These are phyloP conservation scores for Hemerocallis citrina DNA, from an alignment of 106 monocot genomes.

Conservation along the genomic window DNA sequence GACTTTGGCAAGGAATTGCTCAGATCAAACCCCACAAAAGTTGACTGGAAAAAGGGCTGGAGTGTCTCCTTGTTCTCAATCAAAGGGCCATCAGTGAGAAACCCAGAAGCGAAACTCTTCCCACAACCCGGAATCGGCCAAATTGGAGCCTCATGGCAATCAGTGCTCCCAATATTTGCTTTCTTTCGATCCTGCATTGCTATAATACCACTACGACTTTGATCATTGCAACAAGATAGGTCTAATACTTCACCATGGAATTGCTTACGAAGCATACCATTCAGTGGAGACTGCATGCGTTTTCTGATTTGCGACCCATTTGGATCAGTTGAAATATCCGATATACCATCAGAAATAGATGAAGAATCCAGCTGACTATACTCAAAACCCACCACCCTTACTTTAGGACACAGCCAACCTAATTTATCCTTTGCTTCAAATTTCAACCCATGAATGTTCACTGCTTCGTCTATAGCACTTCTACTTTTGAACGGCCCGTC, in stretches of 20 bases:
- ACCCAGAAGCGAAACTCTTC: slow-evolving; percentile 9
- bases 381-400: slow-evolving; percentile 77
- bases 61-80: slow-evolving; percentile 40
- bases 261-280: slow-evolving; percentile 33
- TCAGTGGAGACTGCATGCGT: slow-evolving; percentile 63
- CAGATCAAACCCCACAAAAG: slow-evolving; percentile 2
- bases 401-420: slow-evolving; percentile 14
- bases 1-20: slow-evolving; percentile 2
- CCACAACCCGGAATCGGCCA: neutral
- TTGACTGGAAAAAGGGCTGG: slow-evolving; percentile 11
- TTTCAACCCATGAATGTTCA: slow-evolving; percentile 33
- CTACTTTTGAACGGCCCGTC: slow-evolving; percentile 19
- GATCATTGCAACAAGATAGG: slow-evolving; percentile 23
- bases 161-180: slow-evolving; percentile 33
- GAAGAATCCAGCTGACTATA: slow-evolving; percentile 18
- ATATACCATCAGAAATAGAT: neutral
- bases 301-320: slow-evolving; percentile 49
- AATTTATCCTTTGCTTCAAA: slow-evolving; percentile 34
- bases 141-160: slow-evolving; percentile 11
- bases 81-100: slow-evolving; percentile 67
- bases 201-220: slow-evolving; percentile 4
- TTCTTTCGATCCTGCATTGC: slow-evolving; percentile 46
- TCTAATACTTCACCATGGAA: slow-evolving; percentile 53
- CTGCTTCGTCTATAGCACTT: slow-evolving; percentile 16
- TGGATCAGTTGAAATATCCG: slow-evolving; percentile 12